Evolutionary conservation across 768 basidiomycete species (phyloP).

Genomic region (Mycena albidolilacea): DNA sequence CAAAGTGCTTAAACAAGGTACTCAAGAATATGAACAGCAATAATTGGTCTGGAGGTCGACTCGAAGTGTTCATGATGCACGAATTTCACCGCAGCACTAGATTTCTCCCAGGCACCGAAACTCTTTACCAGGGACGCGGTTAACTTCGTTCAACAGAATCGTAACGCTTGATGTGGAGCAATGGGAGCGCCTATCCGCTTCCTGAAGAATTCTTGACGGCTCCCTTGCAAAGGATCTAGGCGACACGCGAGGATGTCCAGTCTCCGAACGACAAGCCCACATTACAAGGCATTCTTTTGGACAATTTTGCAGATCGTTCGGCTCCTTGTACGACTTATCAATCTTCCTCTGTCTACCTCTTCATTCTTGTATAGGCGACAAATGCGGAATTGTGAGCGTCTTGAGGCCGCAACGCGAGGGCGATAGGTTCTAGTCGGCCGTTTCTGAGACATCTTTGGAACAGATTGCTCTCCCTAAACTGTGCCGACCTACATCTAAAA

Average conservation of each 20-base stretch:
- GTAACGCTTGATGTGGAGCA: too few relatives aligned
- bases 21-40: constrained; percentile 46
- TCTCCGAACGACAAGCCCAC: not conserved
- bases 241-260: not conserved
- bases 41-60: constrained; percentile 37
- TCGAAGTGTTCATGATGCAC: constrained; percentile 43
- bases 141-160: too few relatives aligned
- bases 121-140: too few relatives aligned
- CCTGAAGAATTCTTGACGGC: not conserved
- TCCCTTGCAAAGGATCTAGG: constrained; percentile 8
- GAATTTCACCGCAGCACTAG: constrained; percentile 30
- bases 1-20: constrained; percentile 48
- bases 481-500: constrained; percentile 1
- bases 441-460: not conserved
- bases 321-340: constrained; percentile 2
- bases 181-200: not conserved
- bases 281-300: not conserved
- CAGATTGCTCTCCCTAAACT: not conserved
- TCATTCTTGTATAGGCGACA: not conserved
- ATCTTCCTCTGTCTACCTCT: not conserved
- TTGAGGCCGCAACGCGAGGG: not conserved
- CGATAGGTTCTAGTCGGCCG: not conserved
- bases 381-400: not conserved
- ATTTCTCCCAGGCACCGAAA: too few relatives aligned
- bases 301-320: not conserved